phyloP scores from a whole-genome alignment of 768 basidiomycete species.

The Hypholoma fasciculare region DNA sequence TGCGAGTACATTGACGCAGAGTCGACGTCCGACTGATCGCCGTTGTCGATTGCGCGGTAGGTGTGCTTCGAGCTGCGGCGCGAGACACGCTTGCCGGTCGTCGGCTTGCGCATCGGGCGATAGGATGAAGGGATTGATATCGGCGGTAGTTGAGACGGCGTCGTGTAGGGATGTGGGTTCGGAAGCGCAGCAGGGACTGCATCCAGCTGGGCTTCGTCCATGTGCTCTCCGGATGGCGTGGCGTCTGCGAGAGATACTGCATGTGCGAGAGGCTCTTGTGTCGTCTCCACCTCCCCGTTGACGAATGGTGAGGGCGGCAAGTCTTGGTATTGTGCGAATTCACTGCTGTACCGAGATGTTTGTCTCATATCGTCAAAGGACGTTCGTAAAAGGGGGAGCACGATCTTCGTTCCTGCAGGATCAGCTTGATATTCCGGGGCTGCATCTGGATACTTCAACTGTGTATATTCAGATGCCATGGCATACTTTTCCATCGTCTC shows the following conservation, averaged over 20 bases:
- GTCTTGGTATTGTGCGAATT: not conserved
- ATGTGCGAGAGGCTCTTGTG: not conserved
- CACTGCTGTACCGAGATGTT: not conserved
- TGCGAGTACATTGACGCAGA: conserved; percentile 23
- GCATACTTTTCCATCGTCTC: conserved; percentile 4
- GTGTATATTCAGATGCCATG: not conserved
- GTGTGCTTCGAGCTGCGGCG: not conserved
- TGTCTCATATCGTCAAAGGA: not conserved
- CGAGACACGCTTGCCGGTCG: not conserved
- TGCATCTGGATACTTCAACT: not conserved
- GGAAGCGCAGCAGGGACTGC: not conserved
- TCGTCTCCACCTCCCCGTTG: not conserved
- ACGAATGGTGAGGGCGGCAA: not conserved
- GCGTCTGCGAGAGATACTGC: conserved; percentile 1
- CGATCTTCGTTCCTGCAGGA: not conserved
- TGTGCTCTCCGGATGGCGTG: not conserved
- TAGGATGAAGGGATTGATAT: not conserved
- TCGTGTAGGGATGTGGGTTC: not conserved
- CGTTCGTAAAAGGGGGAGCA: not conserved
- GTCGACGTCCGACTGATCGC: conserved; percentile 1
- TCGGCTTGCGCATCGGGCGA: not conserved
- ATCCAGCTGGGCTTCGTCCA: not conserved
- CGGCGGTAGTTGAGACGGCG: not conserved
- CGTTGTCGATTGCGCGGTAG: conserved; percentile 1
- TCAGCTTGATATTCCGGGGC: not conserved